phyloP scores from a whole-genome alignment of 768 basidiomycete genomes.

The Leccinum fibrillosum region DNA sequence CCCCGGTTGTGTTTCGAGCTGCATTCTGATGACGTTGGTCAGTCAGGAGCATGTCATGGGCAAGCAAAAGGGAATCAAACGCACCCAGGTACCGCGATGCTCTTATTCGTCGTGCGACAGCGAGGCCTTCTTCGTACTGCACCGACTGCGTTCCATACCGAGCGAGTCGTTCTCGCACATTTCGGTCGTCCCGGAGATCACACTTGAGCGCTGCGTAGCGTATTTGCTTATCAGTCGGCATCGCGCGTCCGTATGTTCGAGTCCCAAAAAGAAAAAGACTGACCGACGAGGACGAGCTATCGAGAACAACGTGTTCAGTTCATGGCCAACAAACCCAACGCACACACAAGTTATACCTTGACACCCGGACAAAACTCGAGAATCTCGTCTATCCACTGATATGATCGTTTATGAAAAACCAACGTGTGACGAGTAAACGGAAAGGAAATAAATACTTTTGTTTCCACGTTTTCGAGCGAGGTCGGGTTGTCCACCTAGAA shows the following conservation, averaged over 20 bases:
- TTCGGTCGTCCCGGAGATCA: conserved; percentile 84
- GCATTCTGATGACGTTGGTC: conserved; percentile 59
- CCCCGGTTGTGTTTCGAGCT: conserved; percentile 97
- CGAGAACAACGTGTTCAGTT: conserved; percentile 2
- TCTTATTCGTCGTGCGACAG: conserved; percentile 86
- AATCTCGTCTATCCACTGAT: conserved; percentile 90
- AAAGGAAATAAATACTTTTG: conserved; percentile 53
- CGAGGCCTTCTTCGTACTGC: conserved; percentile 89
- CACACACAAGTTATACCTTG: conserved; percentile 49
- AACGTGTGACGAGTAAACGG: not conserved
- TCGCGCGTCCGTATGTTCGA: not conserved
- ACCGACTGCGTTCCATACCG: conserved; percentile 70
- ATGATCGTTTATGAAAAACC: not conserved
- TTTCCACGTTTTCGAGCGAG: conserved; percentile 95
- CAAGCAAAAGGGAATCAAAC: conserved; percentile 22
- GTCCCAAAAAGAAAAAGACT: conserved; percentile 29
- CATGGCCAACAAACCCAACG: not conserved
- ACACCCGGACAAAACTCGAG: conserved; percentile 93
- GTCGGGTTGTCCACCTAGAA: conserved; percentile 87
- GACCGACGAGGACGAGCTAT: conserved; percentile 87
- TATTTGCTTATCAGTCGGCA: conserved; percentile 11
- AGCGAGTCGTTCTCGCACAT: conserved; percentile 67
- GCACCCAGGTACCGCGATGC: conserved; percentile 89
- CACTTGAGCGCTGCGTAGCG: conserved; percentile 78
- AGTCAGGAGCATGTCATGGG: not conserved